Evolutionary conservation across 2,329 filamentous ascomycete species (phyloP), one percentile per base, ranked within the genome.

Genomic region (Colletotrichum scovillei): DNA sequence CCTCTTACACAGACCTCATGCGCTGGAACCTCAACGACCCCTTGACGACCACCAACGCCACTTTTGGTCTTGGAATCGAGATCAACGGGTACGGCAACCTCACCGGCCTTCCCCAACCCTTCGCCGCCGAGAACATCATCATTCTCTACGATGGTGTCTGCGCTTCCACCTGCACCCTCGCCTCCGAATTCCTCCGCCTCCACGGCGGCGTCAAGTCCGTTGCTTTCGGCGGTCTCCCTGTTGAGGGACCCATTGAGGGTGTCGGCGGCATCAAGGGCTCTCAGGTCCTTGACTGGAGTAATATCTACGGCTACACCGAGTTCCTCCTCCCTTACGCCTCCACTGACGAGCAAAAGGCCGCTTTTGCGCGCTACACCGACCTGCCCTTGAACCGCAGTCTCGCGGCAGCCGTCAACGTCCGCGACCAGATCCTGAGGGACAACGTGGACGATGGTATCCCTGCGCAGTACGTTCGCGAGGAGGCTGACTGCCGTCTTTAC

Each of bases 91-190:
- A 89, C 77, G 81, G 85, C 62, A 83, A 82, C 75, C 84, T 84
- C 16, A 77, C 82, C 22, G 86, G 87, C 76, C 83, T 87, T 56
- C 82, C 85, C 0, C 82, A 86, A 75, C 89, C 89, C 2, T 92
- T 92, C 78, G 84, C 82, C 1, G 82, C 89, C 2, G 87, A 91
- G 70, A 86, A 92, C 78, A 87, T 92, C 57, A 83, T 91, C 53
- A 80, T 92, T 22, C 82, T 91, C n/a, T 86, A 88, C 64, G 90
- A 91, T 76, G 89, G 89, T 42, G 85, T 87, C 76, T 92, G 90
- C 78, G 87, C 87, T 26, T 90, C 88, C 0, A 88, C 89, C 3
- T 92, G 90, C 80, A 86, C 88, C 4, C 82, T 90, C 4, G 89
- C 90, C 74, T 84, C 85, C 12, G 87, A 91, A 75, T 84, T 91